Evolutionary conservation across 1,139 yeast species (phyloP).

Genomic region (Candida tetrigidarum): DNA sequence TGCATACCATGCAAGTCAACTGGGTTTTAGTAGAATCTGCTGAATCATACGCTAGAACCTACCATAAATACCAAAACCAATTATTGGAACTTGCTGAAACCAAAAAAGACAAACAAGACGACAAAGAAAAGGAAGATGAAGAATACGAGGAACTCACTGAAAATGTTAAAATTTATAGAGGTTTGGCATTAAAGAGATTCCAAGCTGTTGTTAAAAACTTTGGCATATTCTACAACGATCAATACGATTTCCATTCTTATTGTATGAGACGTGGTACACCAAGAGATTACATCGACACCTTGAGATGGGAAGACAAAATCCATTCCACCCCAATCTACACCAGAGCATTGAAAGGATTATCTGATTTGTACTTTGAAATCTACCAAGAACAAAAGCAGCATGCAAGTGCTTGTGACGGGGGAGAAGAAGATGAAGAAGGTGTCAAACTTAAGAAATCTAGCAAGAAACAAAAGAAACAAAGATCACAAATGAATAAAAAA

Average conservation of each 20-base stretch:
- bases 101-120: too few species aligned
- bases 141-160: slow-evolving; percentile 34
- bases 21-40: slow-evolving; percentile 91
- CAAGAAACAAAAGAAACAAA: slow-evolving; percentile 37
- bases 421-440: slow-evolving; percentile 25
- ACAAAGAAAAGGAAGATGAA: too few species aligned
- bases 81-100: too few species aligned
- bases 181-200: slow-evolving; percentile 82
- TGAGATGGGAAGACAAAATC: slow-evolving; percentile 80
- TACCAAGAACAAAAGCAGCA: slow-evolving; percentile 26
- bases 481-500: slow-evolving; percentile 42
- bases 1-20: slow-evolving; percentile 88
- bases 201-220: slow-evolving; percentile 68
- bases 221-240: slow-evolving; percentile 77
- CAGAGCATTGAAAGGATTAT: slow-evolving; percentile 71
- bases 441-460: slow-evolving; percentile 25
- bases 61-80: slow-evolving; percentile 26
- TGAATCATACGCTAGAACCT: slow-evolving; percentile 63
- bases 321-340: slow-evolving; percentile 71
- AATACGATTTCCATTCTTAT: slow-evolving; percentile 92
- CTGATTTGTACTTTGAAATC: slow-evolving; percentile 58
- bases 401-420: too few species aligned
- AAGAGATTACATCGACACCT: slow-evolving; percentile 74
- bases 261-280: slow-evolving; percentile 93
- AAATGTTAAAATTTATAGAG: slow-evolving; percentile 52